Evolutionary conservation across 1,284 basidiomycete species (phyloP).

Genomic region (Rhodotorula sp.): DNA sequence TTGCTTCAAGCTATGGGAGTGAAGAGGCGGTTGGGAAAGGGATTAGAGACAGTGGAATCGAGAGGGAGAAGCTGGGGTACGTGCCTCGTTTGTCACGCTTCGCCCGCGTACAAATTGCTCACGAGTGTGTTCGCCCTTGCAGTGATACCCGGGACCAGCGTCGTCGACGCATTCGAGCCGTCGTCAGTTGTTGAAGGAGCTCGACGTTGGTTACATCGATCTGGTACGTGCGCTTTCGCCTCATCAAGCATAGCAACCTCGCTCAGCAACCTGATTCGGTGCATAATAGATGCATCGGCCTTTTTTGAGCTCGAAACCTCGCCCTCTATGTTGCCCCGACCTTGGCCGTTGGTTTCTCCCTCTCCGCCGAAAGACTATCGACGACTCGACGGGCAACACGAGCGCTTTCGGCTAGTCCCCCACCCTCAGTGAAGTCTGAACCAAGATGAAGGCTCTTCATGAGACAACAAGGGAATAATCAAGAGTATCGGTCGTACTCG

Average conservation of each 20-base stretch:
- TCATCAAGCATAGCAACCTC: slow-evolving; percentile 32
- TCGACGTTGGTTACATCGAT: slow-evolving; percentile 76
- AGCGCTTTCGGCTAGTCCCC: slow-evolving; percentile 48
- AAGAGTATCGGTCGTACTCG: slow-evolving; percentile 2
- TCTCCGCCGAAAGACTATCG: slow-evolving; percentile 52
- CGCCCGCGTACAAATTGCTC: background rate
- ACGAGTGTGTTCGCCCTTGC: background rate
- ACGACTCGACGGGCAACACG: slow-evolving; percentile 44
- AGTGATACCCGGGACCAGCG: slow-evolving; percentile 55
- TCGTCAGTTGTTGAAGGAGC: slow-evolving; percentile 66
- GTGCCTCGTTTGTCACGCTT: too few species aligned
- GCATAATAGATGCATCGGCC: too few species aligned
- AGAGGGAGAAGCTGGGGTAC: slow-evolving; percentile 61
- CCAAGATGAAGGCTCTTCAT: slow-evolving; percentile 70
- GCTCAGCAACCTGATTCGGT: background rate
- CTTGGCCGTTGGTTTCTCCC: background rate
- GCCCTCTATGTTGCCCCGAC: too few species aligned
- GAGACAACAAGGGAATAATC: slow-evolving; percentile 42
- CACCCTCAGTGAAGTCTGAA: slow-evolving; percentile 67
- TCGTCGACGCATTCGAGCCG: slow-evolving; percentile 66
- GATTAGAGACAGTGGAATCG: slow-evolving; percentile 70
- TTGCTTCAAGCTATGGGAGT: slow-evolving; percentile 49
- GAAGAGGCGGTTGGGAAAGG: slow-evolving; percentile 74
- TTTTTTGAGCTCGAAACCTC: too few species aligned
- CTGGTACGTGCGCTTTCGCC: slow-evolving; percentile 49